A percentile compares a stretch with the other conserved stretches of the same genome.
phyloP scores from a whole-genome alignment of 352 stramenopile species.

The Phytophthora lateralis region DNA sequence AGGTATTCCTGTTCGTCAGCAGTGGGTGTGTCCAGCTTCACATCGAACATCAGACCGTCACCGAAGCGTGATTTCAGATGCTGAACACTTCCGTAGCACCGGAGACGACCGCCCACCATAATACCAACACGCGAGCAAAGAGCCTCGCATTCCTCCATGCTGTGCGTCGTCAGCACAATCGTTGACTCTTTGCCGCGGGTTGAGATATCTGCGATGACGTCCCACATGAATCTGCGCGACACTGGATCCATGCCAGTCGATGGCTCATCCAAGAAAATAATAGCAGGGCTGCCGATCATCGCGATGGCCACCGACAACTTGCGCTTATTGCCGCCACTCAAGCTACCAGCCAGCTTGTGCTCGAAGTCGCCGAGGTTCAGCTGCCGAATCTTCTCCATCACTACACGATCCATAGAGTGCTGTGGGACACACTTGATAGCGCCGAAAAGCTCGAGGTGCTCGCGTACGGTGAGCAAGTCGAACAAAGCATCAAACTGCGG shows the following conservation, averaged over 20 bases:
- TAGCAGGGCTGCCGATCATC: conserved; percentile 90
- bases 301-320: conserved; percentile 93
- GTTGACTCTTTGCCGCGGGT: conserved; percentile 60
- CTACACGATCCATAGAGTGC: conserved; percentile 57
- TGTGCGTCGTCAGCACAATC: conserved; percentile 87
- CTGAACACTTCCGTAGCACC: conserved; percentile 78
- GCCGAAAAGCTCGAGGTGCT: conserved; percentile 90
- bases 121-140: conserved; percentile 90
- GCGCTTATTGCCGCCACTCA: conserved; percentile 94
- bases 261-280: conserved; percentile 91
- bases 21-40: conserved; percentile 40
- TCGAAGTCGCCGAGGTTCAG: conserved; percentile 84
- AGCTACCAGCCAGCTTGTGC: conserved; percentile 72
- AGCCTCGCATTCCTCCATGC: conserved; percentile 80
- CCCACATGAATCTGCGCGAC: conserved; percentile 43
- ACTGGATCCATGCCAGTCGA: conserved; percentile 94
- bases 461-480: conserved; percentile 82
- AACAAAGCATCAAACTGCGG: conserved; percentile 90
- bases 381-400: conserved; percentile 77
- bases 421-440: conserved; percentile 81
- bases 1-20: conserved; percentile 34
- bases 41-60: conserved; percentile 89
- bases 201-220: conserved; percentile 78
- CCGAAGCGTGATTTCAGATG: conserved; percentile 96
- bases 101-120: conserved; percentile 75